Conservation (phyloP, 768 basidiomycete genomes). For the Serendipita sp. region DNA sequence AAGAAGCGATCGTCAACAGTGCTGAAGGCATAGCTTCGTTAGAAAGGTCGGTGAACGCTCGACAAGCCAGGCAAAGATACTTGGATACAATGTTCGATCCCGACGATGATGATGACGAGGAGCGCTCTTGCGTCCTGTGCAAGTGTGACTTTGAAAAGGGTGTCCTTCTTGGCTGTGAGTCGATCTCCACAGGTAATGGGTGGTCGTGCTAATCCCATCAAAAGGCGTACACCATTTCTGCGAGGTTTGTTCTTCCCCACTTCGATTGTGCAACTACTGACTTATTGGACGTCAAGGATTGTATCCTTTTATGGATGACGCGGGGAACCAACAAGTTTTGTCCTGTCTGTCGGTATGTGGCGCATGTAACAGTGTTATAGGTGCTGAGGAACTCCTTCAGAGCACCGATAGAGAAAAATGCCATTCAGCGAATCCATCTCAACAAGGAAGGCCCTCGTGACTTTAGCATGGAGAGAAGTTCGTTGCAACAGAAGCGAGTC, state of each 20-base stretch:
- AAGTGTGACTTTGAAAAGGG: slow-evolving; percentile 53
- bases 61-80: slow-evolving; percentile 54
- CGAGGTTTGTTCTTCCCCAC: slow-evolving; percentile 32
- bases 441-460: neutral
- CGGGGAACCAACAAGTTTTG: slow-evolving; percentile 48
- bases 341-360: slow-evolving; percentile 56
- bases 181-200: too few species aligned
- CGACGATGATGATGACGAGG: slow-evolving; percentile 32
- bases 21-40: slow-evolving; percentile 30
- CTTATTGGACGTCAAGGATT: slow-evolving; percentile 27
- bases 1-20: slow-evolving; percentile 32
- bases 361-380: neutral
- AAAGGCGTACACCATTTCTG: slow-evolving; percentile 65
- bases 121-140: slow-evolving; percentile 54
- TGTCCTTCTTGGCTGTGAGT: slow-evolving; percentile 60
- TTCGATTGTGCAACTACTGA: slow-evolving; percentile 10
- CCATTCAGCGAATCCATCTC: slow-evolving; percentile 10
- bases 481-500: slow-evolving; percentile 14
- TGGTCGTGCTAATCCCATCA: neutral
- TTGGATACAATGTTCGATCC: slow-evolving; percentile 48
- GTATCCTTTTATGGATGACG: slow-evolving; percentile 53
- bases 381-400: neutral
- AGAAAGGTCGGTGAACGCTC: slow-evolving; percentile 42
- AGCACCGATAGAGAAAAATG: slow-evolving; percentile 2
- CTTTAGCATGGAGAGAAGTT: neutral